These are phyloP conservation scores for Trametes hirsuta DNA, from an alignment of 1,284 basidiomycete genomes.

Conservation along the genomic window DNA sequence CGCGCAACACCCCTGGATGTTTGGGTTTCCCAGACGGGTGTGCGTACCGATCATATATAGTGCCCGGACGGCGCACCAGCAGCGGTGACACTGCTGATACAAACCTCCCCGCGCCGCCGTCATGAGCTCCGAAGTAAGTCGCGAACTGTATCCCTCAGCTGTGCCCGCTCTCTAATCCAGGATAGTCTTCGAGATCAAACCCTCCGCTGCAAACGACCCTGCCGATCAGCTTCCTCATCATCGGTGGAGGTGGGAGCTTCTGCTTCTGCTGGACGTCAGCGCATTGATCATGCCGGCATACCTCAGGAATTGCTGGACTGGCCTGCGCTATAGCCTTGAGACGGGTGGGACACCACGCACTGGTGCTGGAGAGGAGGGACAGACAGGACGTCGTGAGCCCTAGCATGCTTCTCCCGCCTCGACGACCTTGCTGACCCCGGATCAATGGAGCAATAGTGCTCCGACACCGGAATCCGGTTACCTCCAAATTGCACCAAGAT, in stretches of 20 bases:
- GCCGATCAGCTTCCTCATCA: constrained; percentile 48
- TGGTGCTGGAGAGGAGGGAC: constrained; percentile 51
- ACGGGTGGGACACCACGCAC: constrained; percentile 56
- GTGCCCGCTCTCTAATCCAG: not conserved
- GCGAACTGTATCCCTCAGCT: not conserved
- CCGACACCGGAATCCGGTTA: constrained; percentile 47
- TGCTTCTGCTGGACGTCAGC: not conserved
- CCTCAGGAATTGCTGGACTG: constrained; percentile 46
- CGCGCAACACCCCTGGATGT: not conserved
- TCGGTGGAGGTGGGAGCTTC: constrained; percentile 47
- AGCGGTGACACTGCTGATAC: not conserved
- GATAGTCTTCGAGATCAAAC: constrained; percentile 17
- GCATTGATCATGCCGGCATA: not conserved
- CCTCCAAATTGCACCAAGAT: constrained; percentile 62
- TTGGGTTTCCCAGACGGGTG: not conserved
- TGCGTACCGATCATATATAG: constrained; percentile 2
- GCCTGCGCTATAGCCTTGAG: constrained; percentile 56
- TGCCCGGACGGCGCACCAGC: not conserved
- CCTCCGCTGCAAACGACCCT: constrained; percentile 32
- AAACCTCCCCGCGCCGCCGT: not conserved
- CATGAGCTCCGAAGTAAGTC: constrained; percentile 7
- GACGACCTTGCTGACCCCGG: not conserved
- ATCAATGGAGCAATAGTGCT: not conserved
- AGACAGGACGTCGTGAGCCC: constrained; percentile 39
- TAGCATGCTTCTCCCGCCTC: not conserved